Conservation (phyloP, 257 asterid genomes). For the Striga asiatica region DNA sequence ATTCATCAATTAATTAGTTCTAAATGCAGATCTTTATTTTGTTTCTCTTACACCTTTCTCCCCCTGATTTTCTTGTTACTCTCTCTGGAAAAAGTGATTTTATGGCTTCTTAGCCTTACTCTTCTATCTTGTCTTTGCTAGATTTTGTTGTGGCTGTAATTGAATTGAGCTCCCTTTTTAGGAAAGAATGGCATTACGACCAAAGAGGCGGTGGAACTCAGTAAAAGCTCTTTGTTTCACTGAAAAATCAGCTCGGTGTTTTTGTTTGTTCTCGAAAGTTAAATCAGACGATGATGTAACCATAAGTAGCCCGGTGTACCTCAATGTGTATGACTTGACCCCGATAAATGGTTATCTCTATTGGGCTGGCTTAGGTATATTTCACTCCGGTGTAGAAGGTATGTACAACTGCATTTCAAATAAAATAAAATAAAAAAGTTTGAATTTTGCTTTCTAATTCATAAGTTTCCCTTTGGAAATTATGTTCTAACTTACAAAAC, state of each 20-base stretch:
- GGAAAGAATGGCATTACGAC: not conserved
- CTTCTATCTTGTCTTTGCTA: too few relatives aligned
- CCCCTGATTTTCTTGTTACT: too few relatives aligned
- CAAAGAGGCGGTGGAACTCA: not conserved
- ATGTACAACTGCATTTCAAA: not conserved
- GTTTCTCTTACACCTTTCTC: too few relatives aligned
- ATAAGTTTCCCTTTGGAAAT: too few relatives aligned
- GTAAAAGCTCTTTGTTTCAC: not conserved
- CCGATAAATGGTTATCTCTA: slow-evolving; percentile 75
- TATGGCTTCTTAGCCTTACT: too few relatives aligned
- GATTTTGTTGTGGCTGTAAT: too few relatives aligned
- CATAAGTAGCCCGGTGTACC: slow-evolving; percentile 49
- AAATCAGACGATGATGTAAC: not conserved
- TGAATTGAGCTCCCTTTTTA: not conserved
- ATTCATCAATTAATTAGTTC: too few relatives aligned
- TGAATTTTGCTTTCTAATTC: too few relatives aligned
- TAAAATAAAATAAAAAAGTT: too few relatives aligned
- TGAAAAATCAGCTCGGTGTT: not conserved
- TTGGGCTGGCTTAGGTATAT: slow-evolving; percentile 95
- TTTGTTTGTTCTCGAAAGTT: not conserved
- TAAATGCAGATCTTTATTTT: too few relatives aligned
- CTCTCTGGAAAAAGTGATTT: too few relatives aligned
- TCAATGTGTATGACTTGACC: slow-evolving; percentile 86
- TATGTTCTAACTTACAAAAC: too few relatives aligned
- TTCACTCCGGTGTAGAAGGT: slow-evolving; percentile 51